These are phyloP conservation scores for Hyphopichia khmerensis DNA, from an alignment of 1,139 yeast genomes.

Conservation along the genomic window DNA sequence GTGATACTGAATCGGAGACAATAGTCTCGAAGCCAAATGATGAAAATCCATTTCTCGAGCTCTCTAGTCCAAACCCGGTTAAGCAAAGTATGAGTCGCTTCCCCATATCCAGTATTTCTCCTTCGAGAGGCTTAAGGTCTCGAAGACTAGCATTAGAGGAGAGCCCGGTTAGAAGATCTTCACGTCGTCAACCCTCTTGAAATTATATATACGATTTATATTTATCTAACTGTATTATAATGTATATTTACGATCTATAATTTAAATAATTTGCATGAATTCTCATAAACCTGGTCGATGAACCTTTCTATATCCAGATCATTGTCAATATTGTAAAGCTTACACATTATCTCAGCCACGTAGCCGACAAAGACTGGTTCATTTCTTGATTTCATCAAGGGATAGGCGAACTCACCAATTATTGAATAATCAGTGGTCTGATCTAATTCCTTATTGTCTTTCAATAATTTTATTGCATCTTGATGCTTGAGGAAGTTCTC, in stretches of 20 bases:
- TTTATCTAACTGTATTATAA: slow-evolving; percentile 9
- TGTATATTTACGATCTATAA: slow-evolving; percentile 11
- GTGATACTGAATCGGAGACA: background rate
- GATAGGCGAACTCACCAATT: slow-evolving; percentile 38
- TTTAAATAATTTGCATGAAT: slow-evolving; percentile 58
- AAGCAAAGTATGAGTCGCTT: no score
- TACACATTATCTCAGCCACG: slow-evolving; percentile 77
- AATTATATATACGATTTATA: background rate
- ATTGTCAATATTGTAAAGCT: slow-evolving; percentile 39
- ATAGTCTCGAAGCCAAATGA: background rate
- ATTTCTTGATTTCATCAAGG: slow-evolving; percentile 79
- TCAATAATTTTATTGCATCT: slow-evolving; percentile 18
- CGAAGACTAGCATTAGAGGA: background rate
- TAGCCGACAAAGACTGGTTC: slow-evolving; percentile 86
- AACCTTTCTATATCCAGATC: slow-evolving; percentile 51
- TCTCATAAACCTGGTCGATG: slow-evolving; percentile 62
- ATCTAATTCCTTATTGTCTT: slow-evolving; percentile 6
- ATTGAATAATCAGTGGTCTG: slow-evolving; percentile 5
- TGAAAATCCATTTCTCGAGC: background rate
- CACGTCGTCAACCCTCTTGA: background rate
- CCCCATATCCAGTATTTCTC: background rate
- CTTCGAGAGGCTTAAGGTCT: background rate
- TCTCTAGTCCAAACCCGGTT: background rate
- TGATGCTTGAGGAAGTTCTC: slow-evolving; percentile 51
- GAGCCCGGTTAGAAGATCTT: slow-evolving; percentile 6